These are phyloP conservation scores for Neopestalotiopsis clavispora DNA, from an alignment of 2,329 filamentous ascomycete species.

Conservation along the genomic window DNA sequence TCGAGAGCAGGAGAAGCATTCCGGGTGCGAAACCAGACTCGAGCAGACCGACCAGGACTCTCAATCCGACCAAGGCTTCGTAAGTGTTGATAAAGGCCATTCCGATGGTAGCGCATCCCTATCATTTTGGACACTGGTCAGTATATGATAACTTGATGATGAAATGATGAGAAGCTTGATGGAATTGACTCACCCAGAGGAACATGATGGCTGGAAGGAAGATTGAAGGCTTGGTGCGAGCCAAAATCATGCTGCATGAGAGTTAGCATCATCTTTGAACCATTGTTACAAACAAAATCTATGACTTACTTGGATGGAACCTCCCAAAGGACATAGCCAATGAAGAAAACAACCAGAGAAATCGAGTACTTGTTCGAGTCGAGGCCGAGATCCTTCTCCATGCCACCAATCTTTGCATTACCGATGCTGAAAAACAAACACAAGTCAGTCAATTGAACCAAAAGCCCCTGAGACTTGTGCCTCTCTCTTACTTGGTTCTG, in stretches of 20 bases:
- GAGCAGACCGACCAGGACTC: constrained; percentile 57
- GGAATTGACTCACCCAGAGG: constrained; percentile 37
- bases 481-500: constrained; percentile 48
- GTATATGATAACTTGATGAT: neutral
- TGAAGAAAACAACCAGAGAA: constrained; percentile 66
- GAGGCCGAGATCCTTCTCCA: constrained; percentile 54
- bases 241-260: constrained; percentile 56
- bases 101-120: constrained; percentile 28
- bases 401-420: constrained; percentile 61
- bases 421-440: constrained; percentile 42
- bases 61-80: constrained; percentile 35
- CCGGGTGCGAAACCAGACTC: constrained; percentile 67
- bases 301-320: constrained; percentile 59
- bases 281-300: neutral
- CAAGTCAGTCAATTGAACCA: neutral
- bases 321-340: constrained; percentile 71
- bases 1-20: constrained; percentile 65
- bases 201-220: constrained; percentile 73
- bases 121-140: neutral
- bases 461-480: neutral
- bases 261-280: neutral
- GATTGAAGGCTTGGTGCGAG: constrained; percentile 63
- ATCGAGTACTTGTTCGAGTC: constrained; percentile 65
- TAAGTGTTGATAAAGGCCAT: constrained; percentile 36
- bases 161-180: neutral